phyloP scores from a whole-genome alignment of 2,329 filamentous ascomycete genomes.

The Cadophora sp. region DNA sequence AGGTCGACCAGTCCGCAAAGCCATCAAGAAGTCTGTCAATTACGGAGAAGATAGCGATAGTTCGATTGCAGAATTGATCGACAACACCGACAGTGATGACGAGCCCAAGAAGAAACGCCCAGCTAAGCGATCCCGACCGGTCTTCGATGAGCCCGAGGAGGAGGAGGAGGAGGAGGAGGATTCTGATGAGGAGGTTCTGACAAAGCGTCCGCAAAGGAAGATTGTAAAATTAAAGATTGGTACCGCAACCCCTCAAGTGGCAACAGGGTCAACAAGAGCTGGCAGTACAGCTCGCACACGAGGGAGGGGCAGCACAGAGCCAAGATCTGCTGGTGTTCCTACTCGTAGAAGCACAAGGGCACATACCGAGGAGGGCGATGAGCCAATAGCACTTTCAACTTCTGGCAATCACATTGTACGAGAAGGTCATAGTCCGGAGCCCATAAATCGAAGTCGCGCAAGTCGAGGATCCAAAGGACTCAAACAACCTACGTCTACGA shows the following conservation, averaged over 20 bases:
- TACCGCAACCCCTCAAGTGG: slow-evolving; percentile 32
- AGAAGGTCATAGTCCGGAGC: slow-evolving; percentile 61
- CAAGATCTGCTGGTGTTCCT: slow-evolving; percentile 36
- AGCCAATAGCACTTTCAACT: slow-evolving; percentile 64
- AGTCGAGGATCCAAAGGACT: slow-evolving; percentile 42
- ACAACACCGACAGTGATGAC: slow-evolving; percentile 37
- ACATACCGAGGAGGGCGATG: slow-evolving; percentile 55
- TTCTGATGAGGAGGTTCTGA: slow-evolving; percentile 33
- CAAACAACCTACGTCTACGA: slow-evolving; percentile 42
- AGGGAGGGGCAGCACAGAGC: slow-evolving; percentile 37
- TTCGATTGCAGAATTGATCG: slow-evolving; percentile 46
- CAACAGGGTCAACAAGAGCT: slow-evolving; percentile 38
- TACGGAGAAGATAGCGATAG: slow-evolving; percentile 55
- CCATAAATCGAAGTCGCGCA: slow-evolving; percentile 45
- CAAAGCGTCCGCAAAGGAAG: slow-evolving; percentile 27
- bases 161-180: slow-evolving; percentile 39
- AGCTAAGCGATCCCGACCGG: slow-evolving; percentile 39
- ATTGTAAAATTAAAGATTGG: slow-evolving; percentile 42
- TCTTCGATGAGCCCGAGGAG: slow-evolving; percentile 22
- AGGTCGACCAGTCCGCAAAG: slow-evolving; percentile 57
- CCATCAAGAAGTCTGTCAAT: slow-evolving; percentile 52
- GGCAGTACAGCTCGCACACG: slow-evolving; percentile 39
- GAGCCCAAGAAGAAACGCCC: slow-evolving; percentile 26
- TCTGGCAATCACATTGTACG: slow-evolving; percentile 64
- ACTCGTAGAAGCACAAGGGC: slow-evolving; percentile 41